These are phyloP conservation scores for Suillus placidus DNA, from an alignment of 768 basidiomycete species.

Conservation along the genomic window DNA sequence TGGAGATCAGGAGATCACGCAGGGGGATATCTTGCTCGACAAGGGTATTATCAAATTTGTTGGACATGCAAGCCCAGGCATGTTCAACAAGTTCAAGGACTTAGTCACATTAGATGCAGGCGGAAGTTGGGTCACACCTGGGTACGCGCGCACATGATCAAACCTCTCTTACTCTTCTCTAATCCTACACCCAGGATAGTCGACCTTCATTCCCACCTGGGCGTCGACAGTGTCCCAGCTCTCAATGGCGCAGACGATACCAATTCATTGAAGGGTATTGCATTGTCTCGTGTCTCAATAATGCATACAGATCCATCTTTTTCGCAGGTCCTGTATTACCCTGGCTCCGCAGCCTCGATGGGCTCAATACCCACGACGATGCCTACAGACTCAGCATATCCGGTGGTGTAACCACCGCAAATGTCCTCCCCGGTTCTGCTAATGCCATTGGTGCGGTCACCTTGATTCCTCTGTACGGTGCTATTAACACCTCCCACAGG, in stretches of 20 bases:
- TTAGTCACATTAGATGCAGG: conserved; percentile 60
- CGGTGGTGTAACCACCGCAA: conserved; percentile 86
- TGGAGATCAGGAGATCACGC: conserved; percentile 40
- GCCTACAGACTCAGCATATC: conserved; percentile 73
- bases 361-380: conserved; percentile 84
- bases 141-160: conserved; percentile 42
- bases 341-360: conserved; percentile 83
- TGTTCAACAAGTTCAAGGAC: conserved; percentile 41
- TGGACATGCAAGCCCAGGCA: conserved; percentile 44
- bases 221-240: conserved; percentile 63
- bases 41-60: conserved; percentile 39
- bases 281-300: background rate
- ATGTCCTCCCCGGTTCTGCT: conserved; percentile 75
- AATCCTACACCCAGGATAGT: conserved; percentile 43
- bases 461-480: conserved; percentile 23
- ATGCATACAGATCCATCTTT: background rate
- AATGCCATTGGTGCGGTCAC: conserved; percentile 67
- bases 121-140: conserved; percentile 71
- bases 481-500: conserved; percentile 44
- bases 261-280: conserved; percentile 58
- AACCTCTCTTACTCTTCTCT: conserved; percentile 18
- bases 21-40: conserved; percentile 45
- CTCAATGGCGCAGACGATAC: conserved; percentile 56
- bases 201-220: conserved; percentile 81
- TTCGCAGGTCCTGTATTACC: conserved; percentile 59